A percentile compares a stretch with the other conserved stretches of the same genome.
phyloP scores from a whole-genome alignment of 305 asterid species.

The Withania somnifera region DNA sequence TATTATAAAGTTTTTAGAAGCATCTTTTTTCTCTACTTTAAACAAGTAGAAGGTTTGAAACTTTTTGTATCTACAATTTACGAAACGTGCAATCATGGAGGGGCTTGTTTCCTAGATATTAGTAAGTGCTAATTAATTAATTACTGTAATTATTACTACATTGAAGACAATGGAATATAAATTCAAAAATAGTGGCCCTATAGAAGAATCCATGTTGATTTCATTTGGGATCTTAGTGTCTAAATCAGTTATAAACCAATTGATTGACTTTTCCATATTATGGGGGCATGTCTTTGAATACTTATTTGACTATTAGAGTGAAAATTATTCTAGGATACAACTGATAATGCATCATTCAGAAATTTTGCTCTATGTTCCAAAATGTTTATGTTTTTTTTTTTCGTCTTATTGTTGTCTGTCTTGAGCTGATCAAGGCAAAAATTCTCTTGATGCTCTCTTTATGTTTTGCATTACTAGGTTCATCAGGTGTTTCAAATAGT shows the following conservation, averaged over 20 bases:
- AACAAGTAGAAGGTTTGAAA: constrained; percentile 27
- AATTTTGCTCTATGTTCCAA: too few species aligned
- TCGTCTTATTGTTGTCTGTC: too few species aligned
- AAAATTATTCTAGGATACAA: background rate
- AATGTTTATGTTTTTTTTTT: too few species aligned
- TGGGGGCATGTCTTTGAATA: background rate
- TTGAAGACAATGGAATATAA: background rate
- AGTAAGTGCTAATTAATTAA: background rate
- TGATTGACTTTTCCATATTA: background rate
- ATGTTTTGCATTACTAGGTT: too few species aligned
- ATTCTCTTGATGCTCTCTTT: too few species aligned
- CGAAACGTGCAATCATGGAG: constrained; percentile 19
- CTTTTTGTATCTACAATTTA: constrained; percentile 18
- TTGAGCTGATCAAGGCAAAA: too few species aligned
- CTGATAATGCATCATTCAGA: background rate
- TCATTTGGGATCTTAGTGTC: background rate
- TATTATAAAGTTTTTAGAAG: constrained; percentile 18
- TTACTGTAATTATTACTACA: background rate
- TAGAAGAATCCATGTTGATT: background rate
- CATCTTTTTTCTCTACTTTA: constrained; percentile 25
- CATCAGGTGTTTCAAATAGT: too few species aligned
- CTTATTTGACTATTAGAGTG: background rate
- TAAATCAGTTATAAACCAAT: background rate
- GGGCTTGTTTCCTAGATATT: constrained; percentile 1
- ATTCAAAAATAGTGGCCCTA: background rate